phyloP scores from a whole-genome alignment of 148 eudicot genomes.

The Euryodendron excelsum region DNA sequence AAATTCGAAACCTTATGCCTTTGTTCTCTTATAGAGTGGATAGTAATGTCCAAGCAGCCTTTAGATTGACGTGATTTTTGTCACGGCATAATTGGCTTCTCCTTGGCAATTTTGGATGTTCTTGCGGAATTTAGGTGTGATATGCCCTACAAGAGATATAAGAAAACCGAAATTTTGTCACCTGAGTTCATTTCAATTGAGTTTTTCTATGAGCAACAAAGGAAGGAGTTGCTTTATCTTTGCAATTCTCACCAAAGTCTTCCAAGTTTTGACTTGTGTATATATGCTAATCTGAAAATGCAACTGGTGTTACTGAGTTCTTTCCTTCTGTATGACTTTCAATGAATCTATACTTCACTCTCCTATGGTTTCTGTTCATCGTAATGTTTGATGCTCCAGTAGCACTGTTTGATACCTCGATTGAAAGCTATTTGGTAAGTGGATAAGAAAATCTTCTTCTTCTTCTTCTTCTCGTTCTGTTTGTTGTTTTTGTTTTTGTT shows the following conservation, averaged over 20 bases:
- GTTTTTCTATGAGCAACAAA: conserved; percentile 7
- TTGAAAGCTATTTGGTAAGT: too few species aligned
- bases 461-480: too few species aligned
- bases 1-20: conserved; percentile 80
- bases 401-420: too few species aligned
- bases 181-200: background rate
- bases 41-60: conserved; percentile 50
- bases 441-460: too few species aligned
- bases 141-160: conserved; percentile 24
- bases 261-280: background rate
- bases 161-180: conserved; percentile 27
- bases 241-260: background rate
- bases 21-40: conserved; percentile 71
- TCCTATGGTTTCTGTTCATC: too few species aligned
- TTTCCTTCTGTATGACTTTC: background rate
- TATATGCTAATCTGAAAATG: background rate
- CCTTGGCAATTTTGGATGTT: conserved; percentile 36
- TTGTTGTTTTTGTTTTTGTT: too few species aligned
- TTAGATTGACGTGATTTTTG: conserved; percentile 36
- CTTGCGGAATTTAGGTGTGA: conserved; percentile 24
- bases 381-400: too few species aligned
- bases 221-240: background rate
- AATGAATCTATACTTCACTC: too few species aligned
- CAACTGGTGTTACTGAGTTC: background rate
- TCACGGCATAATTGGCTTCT: conserved; percentile 24